These are phyloP conservation scores for Saccharomyces kudriavzevii DNA, from an alignment of 805 yeast species.

Conservation along the genomic window DNA sequence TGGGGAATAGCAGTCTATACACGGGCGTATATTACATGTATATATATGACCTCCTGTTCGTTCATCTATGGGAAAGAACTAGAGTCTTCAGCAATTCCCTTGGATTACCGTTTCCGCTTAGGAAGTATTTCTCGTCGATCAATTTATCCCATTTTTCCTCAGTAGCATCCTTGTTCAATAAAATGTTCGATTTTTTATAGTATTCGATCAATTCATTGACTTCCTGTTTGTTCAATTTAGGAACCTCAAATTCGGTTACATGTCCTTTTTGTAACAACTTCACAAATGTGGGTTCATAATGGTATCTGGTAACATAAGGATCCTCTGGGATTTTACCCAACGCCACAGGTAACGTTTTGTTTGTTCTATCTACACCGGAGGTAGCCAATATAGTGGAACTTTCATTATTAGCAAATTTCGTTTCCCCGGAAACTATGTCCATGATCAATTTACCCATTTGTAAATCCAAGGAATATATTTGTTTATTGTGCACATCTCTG, in stretches of 20 bases:
- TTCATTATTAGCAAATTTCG: slow-evolving; percentile 35
- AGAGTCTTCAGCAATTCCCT: slow-evolving; percentile 37
- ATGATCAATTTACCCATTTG: slow-evolving; percentile 55
- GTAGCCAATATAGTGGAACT: slow-evolving; percentile 65
- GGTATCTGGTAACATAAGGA: slow-evolving; percentile 43
- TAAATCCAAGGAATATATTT: slow-evolving; percentile 52
- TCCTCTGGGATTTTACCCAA: slow-evolving; percentile 45
- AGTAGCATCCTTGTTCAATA: slow-evolving; percentile 31
- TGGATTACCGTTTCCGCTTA: slow-evolving; percentile 64
- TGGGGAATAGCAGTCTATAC: not conserved
- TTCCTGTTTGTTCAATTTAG: slow-evolving; percentile 40
- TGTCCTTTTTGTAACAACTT: slow-evolving; percentile 34
- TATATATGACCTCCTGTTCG: not conserved
- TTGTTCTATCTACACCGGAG: slow-evolving; percentile 44
- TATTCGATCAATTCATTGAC: slow-evolving; percentile 36
- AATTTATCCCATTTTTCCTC: slow-evolving; percentile 31
- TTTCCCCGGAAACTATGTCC: slow-evolving; percentile 45
- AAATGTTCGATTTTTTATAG: slow-evolving; percentile 34
- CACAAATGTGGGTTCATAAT: slow-evolving; percentile 51
- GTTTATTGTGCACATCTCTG: slow-evolving; percentile 45
- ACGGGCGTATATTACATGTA: slow-evolving; percentile 4
- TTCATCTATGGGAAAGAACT: slow-evolving; percentile 14
- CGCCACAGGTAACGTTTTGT: slow-evolving; percentile 53
- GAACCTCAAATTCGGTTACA: slow-evolving; percentile 35
- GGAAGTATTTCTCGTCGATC: slow-evolving; percentile 41